Evolutionary conservation across 495 filamentous ascomycete genomes (phyloP), one percentile per base, ranked within the genome.

Genomic region (Neurospora tetraspora): DNA sequence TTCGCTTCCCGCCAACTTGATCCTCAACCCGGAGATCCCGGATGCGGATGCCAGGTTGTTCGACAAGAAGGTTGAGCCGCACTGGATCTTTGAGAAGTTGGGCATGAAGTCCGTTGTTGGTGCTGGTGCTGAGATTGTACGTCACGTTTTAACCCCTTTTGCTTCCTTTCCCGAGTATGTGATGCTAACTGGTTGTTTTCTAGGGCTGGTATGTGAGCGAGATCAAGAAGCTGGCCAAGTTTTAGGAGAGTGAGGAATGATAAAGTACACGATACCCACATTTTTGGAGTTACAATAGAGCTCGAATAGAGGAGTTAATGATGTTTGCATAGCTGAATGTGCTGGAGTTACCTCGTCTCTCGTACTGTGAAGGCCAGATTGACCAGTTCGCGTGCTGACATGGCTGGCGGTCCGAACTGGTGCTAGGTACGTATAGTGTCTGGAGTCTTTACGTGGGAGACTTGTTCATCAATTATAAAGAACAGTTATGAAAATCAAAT

Each of bases 21-120:
- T 90, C 43, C 76, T 91, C 47, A 88, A 90, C 78, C 80, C 83
- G 72, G 77, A 82, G 65, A 76, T 90, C 5, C 69, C 73, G 40
- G 86, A 88, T 71, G 79, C 84, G 37, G 81, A 89, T 74, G 87
- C 87, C 23, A 71, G 38, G n/a, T 9, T 87, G 71, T 75, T 70
- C 18, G 71, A 85, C 74, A 80, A 80, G 45, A 83, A 79, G 73
- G 79, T 80, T 37, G 76, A 78, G 18, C 47, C 75, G 68, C 78
- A 80, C 11, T 84, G 80, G 73, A 77, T 81, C 68, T 68, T 75
- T 31, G 76, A 78, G 68, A 72, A 76, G 45, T 69, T 87, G 68
- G 81, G 82, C 23, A 72, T 83, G 23, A 80, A 79, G 75, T 34
- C 77, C 16, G 71, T 88, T 45, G 84, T 65, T 16, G 53, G 53